These are phyloP conservation scores for Botrytis galanthina DNA, from an alignment of 2,329 filamentous ascomycete species.

Conservation along the genomic window DNA sequence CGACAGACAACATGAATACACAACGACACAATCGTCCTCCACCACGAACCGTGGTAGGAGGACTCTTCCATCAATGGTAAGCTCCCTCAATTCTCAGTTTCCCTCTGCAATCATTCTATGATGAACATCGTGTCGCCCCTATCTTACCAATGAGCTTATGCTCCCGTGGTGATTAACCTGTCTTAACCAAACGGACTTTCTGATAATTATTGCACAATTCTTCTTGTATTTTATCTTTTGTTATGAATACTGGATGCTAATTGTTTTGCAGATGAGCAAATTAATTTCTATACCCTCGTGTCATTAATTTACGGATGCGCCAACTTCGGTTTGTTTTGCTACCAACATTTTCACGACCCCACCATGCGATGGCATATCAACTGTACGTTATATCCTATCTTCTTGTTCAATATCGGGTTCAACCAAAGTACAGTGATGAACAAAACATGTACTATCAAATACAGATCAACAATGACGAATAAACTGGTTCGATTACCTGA, in stretches of 20 bases:
- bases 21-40: slow-evolving; percentile 1
- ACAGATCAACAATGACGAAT: slow-evolving; percentile 41
- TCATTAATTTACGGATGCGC: too few species aligned
- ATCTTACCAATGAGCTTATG: slow-evolving; percentile 47
- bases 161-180: slow-evolving; percentile 56
- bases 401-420: not conserved
- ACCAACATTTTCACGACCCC: not conserved
- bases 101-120: slow-evolving; percentile 39
- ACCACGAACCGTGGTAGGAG: slow-evolving; percentile 1
- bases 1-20: not conserved
- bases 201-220: slow-evolving; percentile 39
- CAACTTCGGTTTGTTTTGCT: not conserved
- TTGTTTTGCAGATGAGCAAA: slow-evolving; percentile 21
- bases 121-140: slow-evolving; percentile 60
- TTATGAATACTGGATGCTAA: slow-evolving; percentile 23
- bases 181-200: slow-evolving; percentile 57
- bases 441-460: slow-evolving; percentile 48
- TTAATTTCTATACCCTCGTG: not conserved
- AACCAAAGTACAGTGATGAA: slow-evolving; percentile 41
- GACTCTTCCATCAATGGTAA: slow-evolving; percentile 4
- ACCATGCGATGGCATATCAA: slow-evolving; percentile 10
- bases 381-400: slow-evolving; percentile 32
- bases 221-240: not conserved
- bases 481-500: slow-evolving; percentile 43
- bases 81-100: slow-evolving; percentile 14